These are phyloP conservation scores for Xylariaceae sp. DNA, from an alignment of 2,329 filamentous ascomycete genomes.

Conservation along the genomic window DNA sequence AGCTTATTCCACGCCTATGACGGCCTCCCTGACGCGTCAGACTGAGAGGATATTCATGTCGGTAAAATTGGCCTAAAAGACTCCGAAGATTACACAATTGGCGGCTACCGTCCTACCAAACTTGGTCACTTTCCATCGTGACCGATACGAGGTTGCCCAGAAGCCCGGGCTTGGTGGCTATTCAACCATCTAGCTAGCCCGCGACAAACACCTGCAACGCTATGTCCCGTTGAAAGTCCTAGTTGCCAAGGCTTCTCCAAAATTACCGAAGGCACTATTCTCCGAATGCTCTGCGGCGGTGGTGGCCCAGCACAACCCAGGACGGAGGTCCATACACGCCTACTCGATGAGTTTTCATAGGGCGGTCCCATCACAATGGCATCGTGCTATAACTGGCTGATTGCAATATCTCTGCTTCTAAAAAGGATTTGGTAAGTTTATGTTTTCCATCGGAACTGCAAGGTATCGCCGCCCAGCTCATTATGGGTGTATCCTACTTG, in stretches of 20 bases:
- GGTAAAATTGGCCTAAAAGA: conserved; percentile 5
- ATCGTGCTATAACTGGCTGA: conserved; percentile 12
- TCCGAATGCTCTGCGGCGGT: conserved; percentile 5
- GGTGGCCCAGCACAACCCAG: conserved; percentile 5
- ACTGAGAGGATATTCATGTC: background rate
- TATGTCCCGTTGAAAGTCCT: conserved; percentile 22
- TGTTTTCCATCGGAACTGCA: conserved; percentile 17
- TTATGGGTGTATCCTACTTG: conserved; percentile 15
- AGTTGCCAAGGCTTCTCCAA: conserved; percentile 5
- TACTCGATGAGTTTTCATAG: conserved; percentile 18
- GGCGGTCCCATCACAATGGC: conserved; percentile 17
- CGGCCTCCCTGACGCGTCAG: background rate
- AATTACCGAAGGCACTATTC: conserved; percentile 8
- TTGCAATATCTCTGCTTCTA: conserved; percentile 10
- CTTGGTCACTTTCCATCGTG: conserved; percentile 38
- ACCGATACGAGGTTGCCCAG: conserved; percentile 38
- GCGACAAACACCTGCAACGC: conserved; percentile 26
- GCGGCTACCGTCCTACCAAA: conserved; percentile 40
- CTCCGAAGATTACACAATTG: conserved; percentile 31
- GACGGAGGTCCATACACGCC: conserved; percentile 11
- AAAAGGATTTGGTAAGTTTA: conserved; percentile 7
- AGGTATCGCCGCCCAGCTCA: conserved; percentile 19
- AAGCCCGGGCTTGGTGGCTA: conserved; percentile 42
- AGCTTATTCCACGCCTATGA: no score
- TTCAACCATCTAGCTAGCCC: conserved; percentile 42